Evolutionary conservation across 202 grass and related monocot genomes (phyloP).

Genomic region (Miscanthus sacchariflorus): DNA sequence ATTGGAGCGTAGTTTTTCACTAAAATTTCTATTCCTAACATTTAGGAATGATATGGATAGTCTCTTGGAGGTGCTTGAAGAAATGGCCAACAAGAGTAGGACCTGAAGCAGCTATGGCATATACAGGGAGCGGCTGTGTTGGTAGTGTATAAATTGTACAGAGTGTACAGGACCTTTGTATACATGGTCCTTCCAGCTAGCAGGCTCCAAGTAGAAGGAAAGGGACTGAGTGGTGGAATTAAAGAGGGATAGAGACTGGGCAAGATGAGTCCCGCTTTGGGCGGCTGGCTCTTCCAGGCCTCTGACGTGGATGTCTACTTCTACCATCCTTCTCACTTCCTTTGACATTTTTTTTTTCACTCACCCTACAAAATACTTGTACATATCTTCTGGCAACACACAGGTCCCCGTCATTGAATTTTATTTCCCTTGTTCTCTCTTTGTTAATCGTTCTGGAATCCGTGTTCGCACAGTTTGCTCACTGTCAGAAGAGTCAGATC

Average conservation of each 20-base stretch:
- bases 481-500: constrained; percentile 40
- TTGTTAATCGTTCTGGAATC: not conserved
- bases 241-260: constrained; percentile 56
- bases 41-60: too few relatives aligned
- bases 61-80: not conserved
- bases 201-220: constrained; percentile 31
- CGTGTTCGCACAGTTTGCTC: not conserved
- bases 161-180: not conserved
- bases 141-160: constrained; percentile 32
- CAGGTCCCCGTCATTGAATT: not conserved
- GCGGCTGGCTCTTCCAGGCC: constrained; percentile 42
- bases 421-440: not conserved
- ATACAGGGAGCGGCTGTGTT: not conserved
- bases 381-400: not conserved
- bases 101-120: not conserved
- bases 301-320: constrained; percentile 36
- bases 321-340: not conserved
- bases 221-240: constrained; percentile 42
- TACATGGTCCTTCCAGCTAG: not conserved
- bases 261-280: constrained; percentile 53
- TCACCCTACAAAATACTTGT: not conserved
- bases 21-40: too few relatives aligned
- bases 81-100: constrained; percentile 32
- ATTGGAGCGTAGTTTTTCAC: too few relatives aligned
- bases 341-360: not conserved